Evolutionary conservation across 2,329 filamentous ascomycete genomes (phyloP), one percentile per base, ranked within the genome.

Genomic region (Pseudogymnoascus pannorum): DNA sequence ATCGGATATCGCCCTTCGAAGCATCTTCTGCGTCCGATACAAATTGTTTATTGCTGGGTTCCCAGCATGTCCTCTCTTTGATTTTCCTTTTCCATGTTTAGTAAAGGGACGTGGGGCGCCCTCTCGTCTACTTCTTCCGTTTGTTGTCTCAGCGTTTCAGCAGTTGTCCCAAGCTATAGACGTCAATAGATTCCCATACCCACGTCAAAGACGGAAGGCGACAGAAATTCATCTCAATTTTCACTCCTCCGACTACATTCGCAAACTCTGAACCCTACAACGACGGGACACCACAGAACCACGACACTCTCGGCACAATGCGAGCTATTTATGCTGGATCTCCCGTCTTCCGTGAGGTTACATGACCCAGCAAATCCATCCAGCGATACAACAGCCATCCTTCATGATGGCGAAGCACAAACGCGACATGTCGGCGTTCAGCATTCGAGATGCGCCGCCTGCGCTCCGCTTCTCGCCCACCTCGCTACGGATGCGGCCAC

Each of bases 241-340:
- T 16, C 12, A 9, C 42, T 14, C 16, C 42, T 48, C 42, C 5
- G 6, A 48, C 42, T 4, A 33, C 26, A 31, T 31, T 16, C 16
- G 12, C 48, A 14, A 31, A 54, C 16, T 26, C 48, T 12, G 26
- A 31, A 54, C 26, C 48, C 26, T 54, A 54, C 26, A 18, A 14
- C 48, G 26, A 54, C 48, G 48, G 48, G 48, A 54, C 26, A 54
- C 48, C 48, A 54, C 48, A 54, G n/a, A 51, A 31, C 5, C 26
- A 31, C 48, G 48, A 54, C 44, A 54, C 26, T 20, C 24, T 31
- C 48, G 48, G 26, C 48, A 54, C 48, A 20, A 54, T 54, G 48
- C 48, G 48, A 54, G 48, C 48, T 54, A 54, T 54, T 54, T 54
- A 54, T 54, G 26, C 48, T 31, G 48, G 48, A 54, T 54, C 48